A percentile compares a stretch with the other conserved stretches of the same genome.
Conservation (phyloP, 164 flowering plant species). For the Liquidambar formosana region DNA sequence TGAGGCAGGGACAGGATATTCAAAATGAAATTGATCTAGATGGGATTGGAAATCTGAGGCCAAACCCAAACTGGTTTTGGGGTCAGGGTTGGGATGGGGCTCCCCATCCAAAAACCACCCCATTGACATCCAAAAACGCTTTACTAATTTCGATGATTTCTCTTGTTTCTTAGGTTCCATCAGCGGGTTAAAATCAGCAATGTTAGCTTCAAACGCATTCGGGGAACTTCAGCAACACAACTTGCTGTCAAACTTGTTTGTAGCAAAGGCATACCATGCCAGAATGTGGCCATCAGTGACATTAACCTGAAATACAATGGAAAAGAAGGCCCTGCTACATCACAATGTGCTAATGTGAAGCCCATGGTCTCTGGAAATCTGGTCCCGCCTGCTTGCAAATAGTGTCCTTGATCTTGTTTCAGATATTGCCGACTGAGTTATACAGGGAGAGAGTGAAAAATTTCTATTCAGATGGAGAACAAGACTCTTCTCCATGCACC, state of each 20-base stretch:
- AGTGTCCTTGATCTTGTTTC: too few species aligned
- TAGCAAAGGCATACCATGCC: slow-evolving; percentile 42
- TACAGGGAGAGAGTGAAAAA: background rate
- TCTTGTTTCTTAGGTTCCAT: slow-evolving; percentile 28
- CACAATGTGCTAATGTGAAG: slow-evolving; percentile 26
- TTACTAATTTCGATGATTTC: too few species aligned
- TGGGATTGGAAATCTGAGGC: too few species aligned
- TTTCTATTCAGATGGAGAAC: background rate
- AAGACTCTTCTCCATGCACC: background rate
- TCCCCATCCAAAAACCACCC: too few species aligned
- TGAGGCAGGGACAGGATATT: too few species aligned
- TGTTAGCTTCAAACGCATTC: slow-evolving; percentile 35
- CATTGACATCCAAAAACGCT: too few species aligned
- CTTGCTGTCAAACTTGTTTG: slow-evolving; percentile 36
- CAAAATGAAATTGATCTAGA: too few species aligned
- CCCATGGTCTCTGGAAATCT: slow-evolving; percentile 20
- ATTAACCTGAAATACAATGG: slow-evolving; percentile 44
- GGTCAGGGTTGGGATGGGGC: too few species aligned
- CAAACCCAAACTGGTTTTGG: too few species aligned
- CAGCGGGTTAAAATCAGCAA: slow-evolving; percentile 41
- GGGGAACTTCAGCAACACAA: slow-evolving; percentile 38
- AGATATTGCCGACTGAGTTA: background rate
- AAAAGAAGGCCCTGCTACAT: slow-evolving; percentile 12
- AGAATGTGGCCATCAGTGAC: slow-evolving; percentile 35
- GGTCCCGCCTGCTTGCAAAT: slow-evolving; percentile 17